Base-by-base conservation (phyloP, 2,329 filamentous ascomycete genomes). In the Exophiala sp. region DNA sequence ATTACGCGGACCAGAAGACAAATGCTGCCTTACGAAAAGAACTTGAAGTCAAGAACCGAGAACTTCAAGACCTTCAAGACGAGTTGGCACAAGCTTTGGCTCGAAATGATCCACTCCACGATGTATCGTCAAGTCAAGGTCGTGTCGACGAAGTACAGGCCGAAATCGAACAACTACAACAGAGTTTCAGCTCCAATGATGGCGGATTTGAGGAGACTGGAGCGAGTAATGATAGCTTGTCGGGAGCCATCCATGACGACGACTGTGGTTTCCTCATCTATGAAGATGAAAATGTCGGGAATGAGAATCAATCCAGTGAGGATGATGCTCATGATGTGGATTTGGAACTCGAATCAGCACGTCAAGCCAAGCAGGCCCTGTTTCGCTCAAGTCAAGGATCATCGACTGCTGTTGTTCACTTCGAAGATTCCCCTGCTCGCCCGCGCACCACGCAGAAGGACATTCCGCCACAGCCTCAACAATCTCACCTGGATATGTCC, bases 1-100 rank as follows among this genome's bases (percentile, higher is more conserved):
- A 74, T 35, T 67, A 75, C 36, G 68, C 69, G 5, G 73, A 74
- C 50, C 72, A 70, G 54, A 68, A 68, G 18, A 61, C 57, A 10
- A 62, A 65, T 16, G 54, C 46, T 12, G 62, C 60, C 32, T 44
- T 63, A 38, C 53, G 63, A 12, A 65, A 63, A 33, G 60, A 66
- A 38, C 50, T 69, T 38, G 44, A 63, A 24, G 44, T 49, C 16
- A 68, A 68, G 44, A 68, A 69, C 29, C 55, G 64, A 6, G 64
- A 71, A 46, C 43, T 71, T 16, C 59, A 59, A 38, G 50, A 39
- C 5, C 52, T 69, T 35, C 61, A 60, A 36, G 49, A 63, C n/a
- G 62, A 68, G 49, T 48, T 68, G 21, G 62, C 63, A 35, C 55
- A 54, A 8, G 45, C 50, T 16, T 49, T 38, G 61, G 60, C 16